A percentile compares a stretch with the other conserved stretches of the same genome.
Conservation (phyloP, 2,329 filamentous ascomycete genomes). For the Pseudogymnoascus sp. region DNA sequence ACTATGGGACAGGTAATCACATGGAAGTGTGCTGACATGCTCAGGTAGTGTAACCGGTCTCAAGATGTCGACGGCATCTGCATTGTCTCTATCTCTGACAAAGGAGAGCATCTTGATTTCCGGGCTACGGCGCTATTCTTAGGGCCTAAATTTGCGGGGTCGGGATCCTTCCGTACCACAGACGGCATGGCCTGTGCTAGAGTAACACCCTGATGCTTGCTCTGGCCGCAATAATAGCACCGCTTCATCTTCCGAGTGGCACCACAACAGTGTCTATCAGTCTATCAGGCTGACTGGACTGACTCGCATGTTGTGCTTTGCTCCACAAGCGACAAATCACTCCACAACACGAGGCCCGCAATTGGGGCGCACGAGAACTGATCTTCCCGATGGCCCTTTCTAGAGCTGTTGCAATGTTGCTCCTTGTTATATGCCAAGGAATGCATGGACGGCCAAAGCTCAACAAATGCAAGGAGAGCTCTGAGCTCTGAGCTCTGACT, state of each 20-base stretch:
- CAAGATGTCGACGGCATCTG: background rate
- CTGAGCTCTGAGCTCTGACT: background rate
- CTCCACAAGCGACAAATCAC: constrained; percentile 5
- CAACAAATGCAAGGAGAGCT: background rate
- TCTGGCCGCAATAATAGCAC: background rate
- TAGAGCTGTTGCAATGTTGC: background rate
- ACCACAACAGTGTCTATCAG: background rate
- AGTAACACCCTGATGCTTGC: background rate
- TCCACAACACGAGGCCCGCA: constrained; percentile 2
- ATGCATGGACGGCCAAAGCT: constrained; percentile 5
- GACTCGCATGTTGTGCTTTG: constrained; percentile 2
- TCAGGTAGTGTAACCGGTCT: background rate
- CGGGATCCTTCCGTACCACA: constrained; percentile 6
- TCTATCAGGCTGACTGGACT: background rate
- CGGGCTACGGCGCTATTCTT: constrained; percentile 4
- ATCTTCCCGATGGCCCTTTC: constrained; percentile 1
- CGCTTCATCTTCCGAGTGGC: constrained; percentile 4
- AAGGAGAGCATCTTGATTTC: background rate
- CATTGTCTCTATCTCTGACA: background rate
- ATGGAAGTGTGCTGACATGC: background rate
- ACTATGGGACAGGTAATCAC: background rate
- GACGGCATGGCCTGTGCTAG: constrained; percentile 5
- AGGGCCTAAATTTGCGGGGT: background rate
- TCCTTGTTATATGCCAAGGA: background rate
- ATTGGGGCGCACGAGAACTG: constrained; percentile 1